Percentiles rank a stretch among this genome's conserved stretches.
Evolutionary conservation across 2,329 filamentous ascomycete species (phyloP).

Genomic region (Canariomyces notabilis): DNA sequence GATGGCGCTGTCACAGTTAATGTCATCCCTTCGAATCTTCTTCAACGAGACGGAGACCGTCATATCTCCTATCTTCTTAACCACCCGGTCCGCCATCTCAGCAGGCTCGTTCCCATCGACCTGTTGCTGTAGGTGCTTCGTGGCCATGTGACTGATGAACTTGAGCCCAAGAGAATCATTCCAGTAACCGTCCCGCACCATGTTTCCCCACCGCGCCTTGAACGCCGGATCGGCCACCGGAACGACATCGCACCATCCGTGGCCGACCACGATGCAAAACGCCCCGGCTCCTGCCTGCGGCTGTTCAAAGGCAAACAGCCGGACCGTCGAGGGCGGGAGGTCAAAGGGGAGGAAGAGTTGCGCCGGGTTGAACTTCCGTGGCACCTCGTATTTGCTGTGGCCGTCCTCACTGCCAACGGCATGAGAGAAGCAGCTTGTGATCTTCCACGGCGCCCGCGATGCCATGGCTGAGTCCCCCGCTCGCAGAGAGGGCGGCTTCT

Average conservation of each 20-base stretch:
- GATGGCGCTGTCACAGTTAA: constrained; percentile 20
- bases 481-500: constrained; percentile 6
- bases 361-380: constrained; percentile 11
- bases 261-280: constrained; percentile 18
- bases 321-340: constrained; percentile 9
- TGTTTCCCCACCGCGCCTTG: constrained; percentile 6
- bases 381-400: constrained; percentile 16
- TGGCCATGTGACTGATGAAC: constrained; percentile 9
- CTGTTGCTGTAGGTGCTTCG: neutral
- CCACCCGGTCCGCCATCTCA: constrained; percentile 10
- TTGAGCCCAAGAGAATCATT: constrained; percentile 10
- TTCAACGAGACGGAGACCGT: constrained; percentile 16
- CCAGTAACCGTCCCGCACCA: constrained; percentile 17
- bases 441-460: constrained; percentile 11
- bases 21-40: constrained; percentile 16
- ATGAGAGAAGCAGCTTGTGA: constrained; percentile 18
- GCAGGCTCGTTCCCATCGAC: neutral
- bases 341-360: constrained; percentile 17
- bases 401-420: constrained; percentile 14
- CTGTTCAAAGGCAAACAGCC: constrained; percentile 18
- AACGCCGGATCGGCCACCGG: constrained; percentile 9
- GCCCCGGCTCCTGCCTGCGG: neutral
- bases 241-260: constrained; percentile 17
- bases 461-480: neutral
- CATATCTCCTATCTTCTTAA: constrained; percentile 8